Conservation (phyloP, 208 protist genomes). For the Acanthamoeba divionensis region DNA sequence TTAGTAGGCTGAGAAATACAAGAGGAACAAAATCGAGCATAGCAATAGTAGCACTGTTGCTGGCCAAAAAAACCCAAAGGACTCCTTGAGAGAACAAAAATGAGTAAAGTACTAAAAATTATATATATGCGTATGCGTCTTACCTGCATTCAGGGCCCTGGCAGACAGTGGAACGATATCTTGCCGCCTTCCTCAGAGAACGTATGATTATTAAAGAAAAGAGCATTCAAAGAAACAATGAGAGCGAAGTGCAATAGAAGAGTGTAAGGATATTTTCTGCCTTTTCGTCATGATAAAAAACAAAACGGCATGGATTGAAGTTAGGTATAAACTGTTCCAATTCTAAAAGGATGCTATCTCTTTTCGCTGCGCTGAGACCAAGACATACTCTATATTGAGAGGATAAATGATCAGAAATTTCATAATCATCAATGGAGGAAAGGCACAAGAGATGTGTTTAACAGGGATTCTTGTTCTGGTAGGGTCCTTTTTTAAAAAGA, state of each 20-base stretch:
- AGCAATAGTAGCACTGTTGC: slow-evolving; percentile 39
- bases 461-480: too few species aligned
- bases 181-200: not conserved
- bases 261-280: slow-evolving; percentile 19
- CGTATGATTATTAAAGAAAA: not conserved
- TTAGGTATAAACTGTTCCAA: slow-evolving; percentile 1
- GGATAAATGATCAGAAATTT: too few species aligned
- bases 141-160: not conserved
- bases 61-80: not conserved
- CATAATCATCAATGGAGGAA: too few species aligned
- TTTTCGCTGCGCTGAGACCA: not conserved
- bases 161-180: not conserved
- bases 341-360: not conserved
- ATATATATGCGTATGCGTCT: not conserved
- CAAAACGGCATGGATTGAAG: slow-evolving; percentile 34
- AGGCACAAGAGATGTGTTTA: too few species aligned
- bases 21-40: slow-evolving; percentile 21
- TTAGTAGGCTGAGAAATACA: not conserved
- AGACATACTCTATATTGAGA: too few species aligned
- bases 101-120: too few species aligned
- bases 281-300: slow-evolving; percentile 35
- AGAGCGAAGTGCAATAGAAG: not conserved
- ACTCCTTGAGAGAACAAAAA: not conserved
- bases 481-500: too few species aligned
- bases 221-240: too few species aligned